phyloP scores from a whole-genome alignment of 2,329 filamentous ascomycete genomes.

The Tolypocladium ovalisporum region DNA sequence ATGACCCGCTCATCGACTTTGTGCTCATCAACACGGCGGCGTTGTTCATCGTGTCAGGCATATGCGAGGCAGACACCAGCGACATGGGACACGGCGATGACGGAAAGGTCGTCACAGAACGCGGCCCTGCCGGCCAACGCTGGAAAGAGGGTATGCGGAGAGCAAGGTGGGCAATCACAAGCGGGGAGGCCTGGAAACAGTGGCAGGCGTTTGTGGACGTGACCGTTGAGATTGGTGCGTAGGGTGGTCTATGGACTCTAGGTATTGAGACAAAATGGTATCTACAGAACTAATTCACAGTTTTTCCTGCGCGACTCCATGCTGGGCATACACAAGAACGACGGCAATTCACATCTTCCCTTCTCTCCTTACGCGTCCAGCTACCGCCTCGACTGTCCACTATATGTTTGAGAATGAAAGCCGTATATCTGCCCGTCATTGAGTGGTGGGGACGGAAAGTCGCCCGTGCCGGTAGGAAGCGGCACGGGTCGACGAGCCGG shows the following conservation, averaged over 20 bases:
- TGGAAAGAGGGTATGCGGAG: conserved; percentile 93
- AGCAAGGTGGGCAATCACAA: conserved; percentile 79
- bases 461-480: neutral
- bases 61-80: conserved; percentile 75
- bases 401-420: neutral
- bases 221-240: conserved; percentile 46
- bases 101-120: conserved; percentile 67
- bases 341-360: neutral
- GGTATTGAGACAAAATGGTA: neutral
- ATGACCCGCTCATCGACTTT: conserved; percentile 85
- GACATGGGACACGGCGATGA: conserved; percentile 72
- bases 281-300: neutral
- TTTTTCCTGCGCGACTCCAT: neutral
- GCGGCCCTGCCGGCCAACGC: conserved; percentile 72
- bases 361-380: neutral
- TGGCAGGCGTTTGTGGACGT: conserved; percentile 77
- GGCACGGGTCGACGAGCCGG: neutral
- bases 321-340: neutral
- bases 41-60: conserved; percentile 71
- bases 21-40: conserved; percentile 90
- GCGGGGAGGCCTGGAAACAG: conserved; percentile 73
- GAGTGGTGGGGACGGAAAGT: neutral
- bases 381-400: neutral
- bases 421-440: neutral
- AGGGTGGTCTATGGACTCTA: neutral